Conservation (phyloP, 2,329 filamentous ascomycete species). For the Scedosporium dehoogii region DNA sequence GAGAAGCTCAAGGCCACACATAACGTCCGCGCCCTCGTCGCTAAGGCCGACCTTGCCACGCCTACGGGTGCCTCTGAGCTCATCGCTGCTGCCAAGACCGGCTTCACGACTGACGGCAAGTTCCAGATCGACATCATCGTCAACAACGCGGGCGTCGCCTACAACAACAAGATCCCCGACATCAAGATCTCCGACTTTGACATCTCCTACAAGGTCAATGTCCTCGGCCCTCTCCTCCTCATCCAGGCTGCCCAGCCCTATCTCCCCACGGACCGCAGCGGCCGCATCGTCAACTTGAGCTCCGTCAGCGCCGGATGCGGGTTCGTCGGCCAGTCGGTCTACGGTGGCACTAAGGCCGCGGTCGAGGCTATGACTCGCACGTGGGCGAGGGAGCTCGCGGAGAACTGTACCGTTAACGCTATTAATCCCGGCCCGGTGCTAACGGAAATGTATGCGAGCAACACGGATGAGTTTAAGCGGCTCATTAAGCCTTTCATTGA, state of each 20-base stretch:
- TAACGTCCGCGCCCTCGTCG: constrained; percentile 46
- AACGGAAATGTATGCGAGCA: constrained; percentile 39
- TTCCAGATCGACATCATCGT: constrained; percentile 74
- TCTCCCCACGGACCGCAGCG: constrained; percentile 57
- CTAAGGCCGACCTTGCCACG: constrained; percentile 64
- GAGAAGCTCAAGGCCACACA: constrained; percentile 44
- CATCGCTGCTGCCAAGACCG: constrained; percentile 45
- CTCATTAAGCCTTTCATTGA: constrained; percentile 32
- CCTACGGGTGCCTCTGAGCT: constrained; percentile 50
- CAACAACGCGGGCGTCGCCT: constrained; percentile 71
- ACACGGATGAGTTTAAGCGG: constrained; percentile 30
- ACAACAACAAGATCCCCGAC: constrained; percentile 56
- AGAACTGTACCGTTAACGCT: constrained; percentile 44
- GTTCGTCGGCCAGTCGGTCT: constrained; percentile 44
- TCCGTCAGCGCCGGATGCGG: constrained; percentile 44
- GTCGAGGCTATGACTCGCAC: constrained; percentile 50
- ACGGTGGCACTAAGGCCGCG: constrained; percentile 48
- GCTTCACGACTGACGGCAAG: constrained; percentile 38
- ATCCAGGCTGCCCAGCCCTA: constrained; percentile 63
- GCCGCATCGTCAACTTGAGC: constrained; percentile 44
- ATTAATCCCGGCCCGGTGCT: constrained; percentile 48
- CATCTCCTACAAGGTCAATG: constrained; percentile 68
- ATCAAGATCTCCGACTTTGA: constrained; percentile 58
- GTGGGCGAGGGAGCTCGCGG: constrained; percentile 46
- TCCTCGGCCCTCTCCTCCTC: constrained; percentile 69